Base-by-base conservation (phyloP, 805 yeast genomes). In the Blastobotrys mokoenaii region DNA sequence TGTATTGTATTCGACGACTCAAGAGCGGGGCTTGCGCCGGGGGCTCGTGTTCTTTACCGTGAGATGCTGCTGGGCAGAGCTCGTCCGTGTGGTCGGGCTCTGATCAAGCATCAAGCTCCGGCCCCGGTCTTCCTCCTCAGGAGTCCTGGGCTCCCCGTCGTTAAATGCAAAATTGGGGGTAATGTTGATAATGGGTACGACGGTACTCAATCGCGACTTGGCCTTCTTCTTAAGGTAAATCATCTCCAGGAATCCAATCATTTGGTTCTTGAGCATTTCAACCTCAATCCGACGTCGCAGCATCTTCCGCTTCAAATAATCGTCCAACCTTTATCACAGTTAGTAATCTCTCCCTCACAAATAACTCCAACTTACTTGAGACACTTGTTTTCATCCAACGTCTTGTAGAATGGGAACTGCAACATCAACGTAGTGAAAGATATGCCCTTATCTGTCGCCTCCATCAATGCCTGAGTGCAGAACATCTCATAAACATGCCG, bases 361-460 rank as follows among this genome's bases (percentile, higher is more conserved):
- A 17, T 14, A 14, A 15, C 2, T 12, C 14, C 18, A 22, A 45
- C 53, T 40, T 41, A 49, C 41, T 81, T 81, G 51, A 86, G 68
- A 61, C 95, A 85, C 51, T 80, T 80, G 41, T 82, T 79, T 16
- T 85, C 81, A 51, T 85, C 82, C 66, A 87, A 84, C 38, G 80
- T 71, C 2, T 83, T 76, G 63, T 86, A 87, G 40, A 85, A 69
- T 0, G 96, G 95, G 33, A 88, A 69, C 52, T 77, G 80, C 27
- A 77, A 63, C 33, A 89, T 61, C 14, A 86, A 58, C 43, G 79
- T 68, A 11, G 75, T 71, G 62, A 87, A 87, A 3, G 80, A 70
- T 7, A 87, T 73, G 1, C 84, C 84, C 14, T 73, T 69, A 16
- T 79, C 67, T 48, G 78, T 76, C 71, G 82, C 79, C 33, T 70